Evolutionary conservation across 306 rosid species (phyloP).

Genomic region (Pachyrhizus erosus): DNA sequence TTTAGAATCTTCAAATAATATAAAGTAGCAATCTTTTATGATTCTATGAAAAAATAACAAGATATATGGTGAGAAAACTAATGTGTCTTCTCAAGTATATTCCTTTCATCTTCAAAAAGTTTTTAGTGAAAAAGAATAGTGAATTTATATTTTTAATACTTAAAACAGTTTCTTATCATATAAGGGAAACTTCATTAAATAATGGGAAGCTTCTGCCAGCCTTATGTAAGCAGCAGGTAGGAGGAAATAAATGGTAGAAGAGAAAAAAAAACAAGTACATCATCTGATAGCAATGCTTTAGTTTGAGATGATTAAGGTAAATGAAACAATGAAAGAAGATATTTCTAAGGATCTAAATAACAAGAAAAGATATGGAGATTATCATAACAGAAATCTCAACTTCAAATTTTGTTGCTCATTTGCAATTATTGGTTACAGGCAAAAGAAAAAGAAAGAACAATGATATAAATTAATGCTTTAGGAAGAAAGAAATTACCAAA

Average conservation of each 20-base stretch:
- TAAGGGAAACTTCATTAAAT: too few species aligned
- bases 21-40: background rate
- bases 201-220: too few species aligned
- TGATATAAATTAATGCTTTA: background rate
- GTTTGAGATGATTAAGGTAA: background rate
- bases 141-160: too few species aligned
- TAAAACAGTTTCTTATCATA: too few species aligned
- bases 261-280: background rate
- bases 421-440: background rate
- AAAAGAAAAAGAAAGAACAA: background rate
- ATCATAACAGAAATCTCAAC: background rate
- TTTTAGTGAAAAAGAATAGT: background rate
- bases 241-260: background rate
- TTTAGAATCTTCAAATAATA: background rate
- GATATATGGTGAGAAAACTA: background rate
- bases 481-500: slow-evolving; percentile 46
- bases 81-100: too few species aligned
- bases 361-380: background rate
- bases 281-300: background rate
- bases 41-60: background rate
- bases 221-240: background rate
- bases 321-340: background rate
- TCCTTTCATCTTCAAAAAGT: background rate
- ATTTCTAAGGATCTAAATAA: background rate
- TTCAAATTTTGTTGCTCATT: background rate